Evolutionary conservation across 2,329 filamentous ascomycete genomes (phyloP).

Genomic region (Pseudogymnoascus sp.): DNA sequence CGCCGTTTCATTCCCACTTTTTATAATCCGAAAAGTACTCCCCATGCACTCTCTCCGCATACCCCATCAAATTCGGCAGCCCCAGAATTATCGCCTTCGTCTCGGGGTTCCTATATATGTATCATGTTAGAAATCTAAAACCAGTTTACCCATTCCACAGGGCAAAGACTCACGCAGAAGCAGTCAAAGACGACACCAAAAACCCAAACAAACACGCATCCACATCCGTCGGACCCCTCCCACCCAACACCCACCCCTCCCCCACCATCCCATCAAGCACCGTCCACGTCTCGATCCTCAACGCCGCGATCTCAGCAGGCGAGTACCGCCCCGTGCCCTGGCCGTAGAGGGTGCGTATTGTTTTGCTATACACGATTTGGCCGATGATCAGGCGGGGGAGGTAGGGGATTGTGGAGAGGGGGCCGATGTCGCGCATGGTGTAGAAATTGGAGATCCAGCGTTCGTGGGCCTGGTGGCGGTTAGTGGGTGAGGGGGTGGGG

Average conservation of each 20-base stretch:
- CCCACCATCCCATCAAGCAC: slow-evolving; percentile 40
- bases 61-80: slow-evolving; percentile 46
- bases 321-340: slow-evolving; percentile 50
- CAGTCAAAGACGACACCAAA: slow-evolving; percentile 44
- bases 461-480: slow-evolving; percentile 37
- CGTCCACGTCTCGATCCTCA: slow-evolving; percentile 48
- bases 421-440: slow-evolving; percentile 45
- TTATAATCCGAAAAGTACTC: slow-evolving; percentile 53
- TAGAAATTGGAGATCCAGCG: slow-evolving; percentile 54
- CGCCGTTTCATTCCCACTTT: slow-evolving; percentile 24
- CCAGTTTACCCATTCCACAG: background rate
- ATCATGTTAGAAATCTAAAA: background rate
- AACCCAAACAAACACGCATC: slow-evolving; percentile 54
- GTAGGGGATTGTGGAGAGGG: slow-evolving; percentile 42
- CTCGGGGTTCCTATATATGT: slow-evolving; percentile 36
- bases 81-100: slow-evolving; percentile 38
- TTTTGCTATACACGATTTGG: slow-evolving; percentile 39
- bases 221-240: slow-evolving; percentile 46
- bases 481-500: background rate
- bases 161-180: slow-evolving; percentile 41
- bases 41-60: slow-evolving; percentile 49
- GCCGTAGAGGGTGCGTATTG: slow-evolving; percentile 40
- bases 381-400: slow-evolving; percentile 46
- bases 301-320: slow-evolving; percentile 39
- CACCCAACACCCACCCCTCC: slow-evolving; percentile 46